Percentiles rank a stretch among this genome's conserved stretches.
Evolutionary conservation across 2,329 filamentous ascomycete genomes (phyloP).

Genomic region (Cryphonectria radicalis): DNA sequence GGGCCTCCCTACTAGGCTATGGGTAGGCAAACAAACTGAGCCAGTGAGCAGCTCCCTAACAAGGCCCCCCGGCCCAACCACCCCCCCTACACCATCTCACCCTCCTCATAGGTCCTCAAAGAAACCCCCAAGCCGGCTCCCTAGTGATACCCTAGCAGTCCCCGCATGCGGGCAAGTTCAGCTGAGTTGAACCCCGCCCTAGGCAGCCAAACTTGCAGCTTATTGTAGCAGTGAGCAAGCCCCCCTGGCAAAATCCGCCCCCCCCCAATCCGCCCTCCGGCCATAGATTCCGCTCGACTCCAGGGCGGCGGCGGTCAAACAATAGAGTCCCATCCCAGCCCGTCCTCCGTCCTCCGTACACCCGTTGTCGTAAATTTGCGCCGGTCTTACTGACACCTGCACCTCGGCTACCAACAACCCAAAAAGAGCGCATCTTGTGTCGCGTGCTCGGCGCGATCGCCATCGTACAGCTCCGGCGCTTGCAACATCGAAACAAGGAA

Average conservation of each 20-base stretch:
- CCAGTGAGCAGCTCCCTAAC: neutral
- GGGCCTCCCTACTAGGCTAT: neutral
- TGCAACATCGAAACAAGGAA: neutral
- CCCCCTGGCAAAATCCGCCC: neutral
- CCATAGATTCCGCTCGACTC: constrained; percentile 21
- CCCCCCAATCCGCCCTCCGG: neutral
- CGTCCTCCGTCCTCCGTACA: constrained; percentile 13
- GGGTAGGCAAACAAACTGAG: neutral
- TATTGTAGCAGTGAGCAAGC: neutral
- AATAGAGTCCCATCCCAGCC: constrained; percentile 7
- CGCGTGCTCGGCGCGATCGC: constrained; percentile 18
- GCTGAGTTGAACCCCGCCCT: neutral
- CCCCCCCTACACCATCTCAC: no score
- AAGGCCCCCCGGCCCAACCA: neutral
- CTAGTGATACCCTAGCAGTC: no score
- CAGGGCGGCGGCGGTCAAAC: constrained; percentile 7
- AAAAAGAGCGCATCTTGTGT: constrained; percentile 22
- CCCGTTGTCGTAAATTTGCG: constrained; percentile 20
- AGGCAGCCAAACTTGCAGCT: neutral
- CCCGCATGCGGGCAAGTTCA: neutral
- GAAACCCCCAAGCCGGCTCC: neutral
- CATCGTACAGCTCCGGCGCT: neutral
- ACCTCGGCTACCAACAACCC: constrained; percentile 16
- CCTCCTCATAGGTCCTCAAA: neutral
- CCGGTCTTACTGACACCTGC: constrained; percentile 21